These are phyloP conservation scores for Verticillium tricorpus DNA, from an alignment of 2,329 filamentous ascomycete species.

Conservation along the genomic window DNA sequence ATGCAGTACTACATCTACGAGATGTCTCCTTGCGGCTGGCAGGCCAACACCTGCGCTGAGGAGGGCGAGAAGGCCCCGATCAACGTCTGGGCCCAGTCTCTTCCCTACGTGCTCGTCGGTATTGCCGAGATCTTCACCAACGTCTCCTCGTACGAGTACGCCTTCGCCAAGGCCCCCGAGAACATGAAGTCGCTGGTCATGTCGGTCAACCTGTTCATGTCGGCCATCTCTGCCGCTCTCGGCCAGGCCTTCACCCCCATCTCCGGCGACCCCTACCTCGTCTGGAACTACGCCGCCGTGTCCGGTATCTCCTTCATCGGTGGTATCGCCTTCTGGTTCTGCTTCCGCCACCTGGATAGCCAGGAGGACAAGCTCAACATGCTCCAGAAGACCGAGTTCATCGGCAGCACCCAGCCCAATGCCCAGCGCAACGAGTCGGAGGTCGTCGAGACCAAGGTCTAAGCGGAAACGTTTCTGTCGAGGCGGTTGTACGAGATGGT, in stretches of 20 bases:
- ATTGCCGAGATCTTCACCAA: conserved; percentile 51
- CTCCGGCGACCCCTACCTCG: conserved; percentile 58
- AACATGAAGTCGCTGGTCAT: conserved; percentile 79
- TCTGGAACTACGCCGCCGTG: conserved; percentile 67
- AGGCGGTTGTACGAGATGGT: background rate
- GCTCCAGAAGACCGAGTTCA: conserved; percentile 40
- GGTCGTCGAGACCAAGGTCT: background rate
- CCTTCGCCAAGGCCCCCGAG: conserved; percentile 70
- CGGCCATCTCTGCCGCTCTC: conserved; percentile 63
- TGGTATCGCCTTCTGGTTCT: conserved; percentile 63
- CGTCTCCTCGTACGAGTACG: conserved; percentile 65
- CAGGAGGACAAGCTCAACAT: conserved; percentile 68
- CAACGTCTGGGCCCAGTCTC: conserved; percentile 58
- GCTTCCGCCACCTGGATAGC: conserved; percentile 59
- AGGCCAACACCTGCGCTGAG: conserved; percentile 46
- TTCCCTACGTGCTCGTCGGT: conserved; percentile 47
- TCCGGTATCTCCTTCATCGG: conserved; percentile 60
- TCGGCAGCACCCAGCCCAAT: conserved; percentile 34
- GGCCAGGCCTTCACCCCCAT: conserved; percentile 64
- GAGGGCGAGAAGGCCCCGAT: conserved; percentile 40
- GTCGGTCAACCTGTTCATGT: conserved; percentile 66
- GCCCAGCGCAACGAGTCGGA: conserved; percentile 8
- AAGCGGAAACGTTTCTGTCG: background rate
- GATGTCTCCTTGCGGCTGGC: conserved; percentile 53
- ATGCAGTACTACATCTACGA: conserved; percentile 62